Evolutionary conservation across 768 basidiomycete genomes (phyloP).

Genomic region (Panaeolus cyanescens): DNA sequence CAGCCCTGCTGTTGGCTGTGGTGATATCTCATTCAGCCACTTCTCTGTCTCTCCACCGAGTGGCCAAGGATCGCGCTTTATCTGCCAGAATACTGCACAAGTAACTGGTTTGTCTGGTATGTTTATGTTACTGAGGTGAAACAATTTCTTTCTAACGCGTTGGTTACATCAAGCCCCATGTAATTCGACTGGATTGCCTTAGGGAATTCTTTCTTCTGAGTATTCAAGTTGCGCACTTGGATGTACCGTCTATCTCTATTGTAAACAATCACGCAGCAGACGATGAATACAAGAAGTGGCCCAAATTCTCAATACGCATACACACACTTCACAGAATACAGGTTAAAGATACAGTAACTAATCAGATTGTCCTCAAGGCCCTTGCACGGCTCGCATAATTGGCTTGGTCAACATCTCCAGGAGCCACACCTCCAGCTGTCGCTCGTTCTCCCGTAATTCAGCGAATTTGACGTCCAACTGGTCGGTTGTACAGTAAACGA

Average conservation of each 20-base stretch:
- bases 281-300: no score
- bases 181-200: constrained; percentile 13
- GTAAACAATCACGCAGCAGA: no score
- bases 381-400: not conserved
- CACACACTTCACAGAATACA: no score
- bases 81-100: constrained; percentile 49
- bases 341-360: not conserved
- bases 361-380: not conserved
- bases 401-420: constrained; percentile 10
- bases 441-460: constrained; percentile 15
- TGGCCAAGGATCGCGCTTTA: constrained; percentile 35
- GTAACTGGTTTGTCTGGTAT: constrained; percentile 35
- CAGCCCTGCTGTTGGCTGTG: constrained; percentile 48
- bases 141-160: not conserved
- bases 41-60: constrained; percentile 40
- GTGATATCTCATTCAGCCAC: constrained; percentile 40
- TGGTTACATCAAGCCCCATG: constrained; percentile 24
- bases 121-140: constrained; percentile 5
- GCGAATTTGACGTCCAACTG: constrained; percentile 16
- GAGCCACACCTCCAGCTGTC: constrained; percentile 15
- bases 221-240: no score
- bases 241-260: no score
- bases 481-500: constrained; percentile 16
- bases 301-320: no score
- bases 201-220: no score